phyloP scores from a whole-genome alignment of 768 basidiomycete genomes.

The Phylloporus arenicola region DNA sequence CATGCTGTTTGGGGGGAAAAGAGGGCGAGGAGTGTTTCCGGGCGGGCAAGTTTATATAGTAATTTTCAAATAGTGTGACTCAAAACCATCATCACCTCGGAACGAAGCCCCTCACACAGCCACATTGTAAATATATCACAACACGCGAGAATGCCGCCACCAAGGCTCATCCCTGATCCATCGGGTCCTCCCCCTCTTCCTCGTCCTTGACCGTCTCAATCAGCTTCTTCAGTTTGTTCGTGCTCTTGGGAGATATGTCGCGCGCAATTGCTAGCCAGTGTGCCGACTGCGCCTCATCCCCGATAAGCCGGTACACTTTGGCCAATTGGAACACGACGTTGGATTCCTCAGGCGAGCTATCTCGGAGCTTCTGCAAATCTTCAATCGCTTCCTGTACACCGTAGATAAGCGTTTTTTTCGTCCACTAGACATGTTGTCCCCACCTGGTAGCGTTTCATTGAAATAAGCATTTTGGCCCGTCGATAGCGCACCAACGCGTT shows the following conservation, averaged over 20 bases:
- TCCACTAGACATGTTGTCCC: constrained; percentile 19
- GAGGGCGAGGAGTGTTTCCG: constrained; percentile 19
- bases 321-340: constrained; percentile 97
- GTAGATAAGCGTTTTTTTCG: constrained; percentile 20
- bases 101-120: constrained; percentile 28
- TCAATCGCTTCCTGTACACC: constrained; percentile 63
- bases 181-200: constrained; percentile 51
- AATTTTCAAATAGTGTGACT: constrained; percentile 33
- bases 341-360: constrained; percentile 87
- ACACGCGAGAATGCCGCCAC: constrained; percentile 25
- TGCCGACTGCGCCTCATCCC: constrained; percentile 73
- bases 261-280: constrained; percentile 85
- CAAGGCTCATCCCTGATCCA: constrained; percentile 62
- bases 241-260: constrained; percentile 89
- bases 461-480: constrained; percentile 85
- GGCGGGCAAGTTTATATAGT: constrained; percentile 42
- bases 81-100: constrained; percentile 25
- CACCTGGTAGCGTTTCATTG: constrained; percentile 81
- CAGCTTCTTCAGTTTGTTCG: constrained; percentile 76
- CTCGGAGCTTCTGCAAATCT: constrained; percentile 76
- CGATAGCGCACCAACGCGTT: constrained; percentile 94
- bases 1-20: constrained; percentile 34
- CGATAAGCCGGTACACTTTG: constrained; percentile 79
- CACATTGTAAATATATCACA: constrained; percentile 22
- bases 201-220: constrained; percentile 66